A percentile compares a stretch with the other conserved stretches of the same genome.
Evolutionary conservation across 2,329 filamentous ascomycete species (phyloP).

Genomic region (Diaporthe sp.): DNA sequence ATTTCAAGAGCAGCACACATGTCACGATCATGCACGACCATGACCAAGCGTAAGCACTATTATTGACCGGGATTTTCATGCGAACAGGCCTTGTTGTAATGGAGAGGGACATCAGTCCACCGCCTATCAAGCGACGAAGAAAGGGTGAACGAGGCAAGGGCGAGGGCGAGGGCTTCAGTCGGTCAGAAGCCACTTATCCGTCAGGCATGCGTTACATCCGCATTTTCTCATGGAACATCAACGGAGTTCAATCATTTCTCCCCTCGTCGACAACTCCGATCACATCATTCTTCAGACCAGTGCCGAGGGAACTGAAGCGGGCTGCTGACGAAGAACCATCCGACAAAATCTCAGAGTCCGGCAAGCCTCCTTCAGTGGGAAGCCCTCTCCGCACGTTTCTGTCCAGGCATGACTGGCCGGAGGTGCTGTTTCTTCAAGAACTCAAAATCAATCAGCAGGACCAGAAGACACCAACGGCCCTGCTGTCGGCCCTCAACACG

Average conservation of each 20-base stretch:
- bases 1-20: not conserved
- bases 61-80: not conserved
- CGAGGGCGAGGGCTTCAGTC: not conserved
- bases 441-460: constrained; percentile 44
- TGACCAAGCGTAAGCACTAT: not conserved
- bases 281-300: constrained; percentile 46
- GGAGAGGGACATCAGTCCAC: constrained; percentile 36
- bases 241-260: constrained; percentile 46
- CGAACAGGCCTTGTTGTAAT: not conserved
- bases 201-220: constrained; percentile 39
- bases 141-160: not conserved
- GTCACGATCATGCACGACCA: not conserved
- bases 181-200: not conserved
- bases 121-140: constrained; percentile 34
- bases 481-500: constrained; percentile 44
- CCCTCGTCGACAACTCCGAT: constrained; percentile 43
- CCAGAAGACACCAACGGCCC: constrained; percentile 36
- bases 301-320: not conserved
- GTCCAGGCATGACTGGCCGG: constrained; percentile 46
- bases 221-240: constrained; percentile 48
- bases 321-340: not conserved
- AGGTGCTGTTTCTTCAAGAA: constrained; percentile 48
- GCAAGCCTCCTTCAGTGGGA: not conserved
- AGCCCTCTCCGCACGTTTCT: constrained; percentile 44
- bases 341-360: too few relatives aligned